Conservation (phyloP, 805 yeast genomes). For the Candida xyloterini region DNA sequence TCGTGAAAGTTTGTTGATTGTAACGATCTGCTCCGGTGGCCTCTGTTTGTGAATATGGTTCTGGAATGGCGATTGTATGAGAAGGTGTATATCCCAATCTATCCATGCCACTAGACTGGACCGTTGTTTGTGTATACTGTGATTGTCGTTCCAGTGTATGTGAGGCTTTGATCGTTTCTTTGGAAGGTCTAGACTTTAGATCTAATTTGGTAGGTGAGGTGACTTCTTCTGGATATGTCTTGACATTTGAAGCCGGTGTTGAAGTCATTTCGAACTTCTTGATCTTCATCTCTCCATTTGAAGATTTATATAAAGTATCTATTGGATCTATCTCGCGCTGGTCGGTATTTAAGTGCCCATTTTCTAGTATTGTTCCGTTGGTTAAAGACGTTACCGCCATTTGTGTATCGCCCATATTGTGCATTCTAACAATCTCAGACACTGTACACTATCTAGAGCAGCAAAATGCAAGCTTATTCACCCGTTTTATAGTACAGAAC, state of each 20-base stretch:
- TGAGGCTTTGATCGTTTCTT: conserved; percentile 13
- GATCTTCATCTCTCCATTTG: conserved; percentile 18
- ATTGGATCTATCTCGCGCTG: conserved; percentile 5
- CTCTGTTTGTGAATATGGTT: conserved; percentile 23
- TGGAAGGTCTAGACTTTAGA: conserved; percentile 5
- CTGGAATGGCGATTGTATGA: conserved; percentile 29
- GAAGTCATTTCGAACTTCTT: conserved; percentile 13
- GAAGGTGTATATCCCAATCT: conserved; percentile 26
- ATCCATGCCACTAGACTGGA: conserved; percentile 25
- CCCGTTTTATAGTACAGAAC: not conserved
- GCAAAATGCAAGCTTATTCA: not conserved
- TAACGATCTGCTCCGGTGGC: conserved; percentile 22
- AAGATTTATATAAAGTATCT: conserved; percentile 4
- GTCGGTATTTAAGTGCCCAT: not conserved
- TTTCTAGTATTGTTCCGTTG: conserved; percentile 4
- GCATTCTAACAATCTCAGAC: conserved; percentile 1
- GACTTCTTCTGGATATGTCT: not conserved
- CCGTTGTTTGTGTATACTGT: conserved; percentile 7
- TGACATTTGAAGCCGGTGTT: not conserved
- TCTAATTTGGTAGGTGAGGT: conserved; percentile 3
- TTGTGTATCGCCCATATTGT: not conserved
- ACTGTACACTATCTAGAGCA: not conserved
- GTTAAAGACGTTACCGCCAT: conserved; percentile 12
- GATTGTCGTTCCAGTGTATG: conserved; percentile 13
- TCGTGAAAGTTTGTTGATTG: conserved; percentile 13